Evolutionary conservation across 148 eudicot genomes (phyloP), one percentile per base, ranked within the genome.

Genomic region (Dianthus caryophyllus): DNA sequence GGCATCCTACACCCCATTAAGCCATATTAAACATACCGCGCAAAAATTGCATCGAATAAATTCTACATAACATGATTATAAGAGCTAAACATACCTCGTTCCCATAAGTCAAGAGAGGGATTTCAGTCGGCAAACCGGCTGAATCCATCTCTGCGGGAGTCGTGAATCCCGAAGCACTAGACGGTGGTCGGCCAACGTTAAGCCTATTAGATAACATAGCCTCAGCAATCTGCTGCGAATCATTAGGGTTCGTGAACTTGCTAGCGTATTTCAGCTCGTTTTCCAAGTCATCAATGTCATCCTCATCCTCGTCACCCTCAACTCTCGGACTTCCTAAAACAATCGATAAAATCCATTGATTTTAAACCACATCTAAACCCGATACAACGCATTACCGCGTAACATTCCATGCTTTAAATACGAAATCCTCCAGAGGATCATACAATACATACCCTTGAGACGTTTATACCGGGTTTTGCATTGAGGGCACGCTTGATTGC

Each of bases 241-340:
- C 66, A 63, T 63, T 43, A 9, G 25, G 82, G 17, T 76, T 71
- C 2, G 41, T 71, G 18, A 66, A 73, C 53, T 76, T 69, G 46
- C 56, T 63, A 4, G 65, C 86, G 69, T 76, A 83, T 38, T 76
- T 80, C 22, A 88, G 86, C 75, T 91, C 96, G 55, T 83, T 73
- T 44, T 91, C 97, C 43, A 88, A 67, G 73, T 91, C 97, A 75
- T 91, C 96, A 41, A 75, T 56, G 62, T 73, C 93, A 67, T 91
- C 97, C 69, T 91, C 97, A 66, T 90, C 97, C 61, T 91, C 97
- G 65, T 91, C 97, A n/a, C 96, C 97, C 65, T 88, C 89, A 53
- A 90, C 97, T 74, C 89, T 78, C 6, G 95, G 84, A 78, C 87
- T 71, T 62, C 97, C 95, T 90, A 58, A 20, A 58, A 64, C 48